Conservation (phyloP, 768 basidiomycete species). For the Agaricus subrufescens region DNA sequence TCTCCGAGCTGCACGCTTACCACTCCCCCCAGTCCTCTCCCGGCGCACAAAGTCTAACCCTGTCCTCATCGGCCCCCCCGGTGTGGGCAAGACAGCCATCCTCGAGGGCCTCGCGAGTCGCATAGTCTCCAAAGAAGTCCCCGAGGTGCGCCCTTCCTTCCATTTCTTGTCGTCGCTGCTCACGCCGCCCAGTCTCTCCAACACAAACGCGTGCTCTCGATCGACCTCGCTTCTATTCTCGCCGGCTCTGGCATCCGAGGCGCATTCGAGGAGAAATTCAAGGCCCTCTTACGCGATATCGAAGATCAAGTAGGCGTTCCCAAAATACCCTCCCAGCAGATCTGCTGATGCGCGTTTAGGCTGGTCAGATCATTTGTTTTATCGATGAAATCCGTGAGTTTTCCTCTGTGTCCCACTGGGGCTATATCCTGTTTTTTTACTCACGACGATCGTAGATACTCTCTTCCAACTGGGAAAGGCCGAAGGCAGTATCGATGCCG, state of each 20-base stretch:
- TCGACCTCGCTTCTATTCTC: conserved; percentile 80
- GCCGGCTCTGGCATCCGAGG: conserved; percentile 91
- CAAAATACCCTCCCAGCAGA: conserved; percentile 14
- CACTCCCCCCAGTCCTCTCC: conserved; percentile 56
- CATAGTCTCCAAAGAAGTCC: conserved; percentile 86
- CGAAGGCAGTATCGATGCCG: conserved; percentile 89
- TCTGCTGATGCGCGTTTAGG: conserved; percentile 24
- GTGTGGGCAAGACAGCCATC: conserved; percentile 92
- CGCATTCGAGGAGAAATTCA: conserved; percentile 93
- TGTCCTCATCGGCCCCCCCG: conserved; percentile 82
- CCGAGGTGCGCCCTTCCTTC: conserved; percentile 50
- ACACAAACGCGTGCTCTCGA: conserved; percentile 80
- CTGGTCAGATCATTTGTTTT: conserved; percentile 83
- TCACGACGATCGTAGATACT: conserved; percentile 41
- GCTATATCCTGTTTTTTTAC: background rate
- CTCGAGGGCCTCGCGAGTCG: conserved; percentile 85
- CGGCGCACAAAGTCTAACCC: conserved; percentile 91
- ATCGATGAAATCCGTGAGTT: conserved; percentile 84
- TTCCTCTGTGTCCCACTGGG: background rate
- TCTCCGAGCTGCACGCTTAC: background rate
- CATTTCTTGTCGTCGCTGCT: background rate
- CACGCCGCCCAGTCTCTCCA: conserved; percentile 60
- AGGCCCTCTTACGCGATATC: conserved; percentile 84
- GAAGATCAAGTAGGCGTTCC: conserved; percentile 62
- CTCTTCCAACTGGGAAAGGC: conserved; percentile 88